Conservation (phyloP, 768 basidiomycete genomes). For the Cantharellus cinnabarinus region DNA sequence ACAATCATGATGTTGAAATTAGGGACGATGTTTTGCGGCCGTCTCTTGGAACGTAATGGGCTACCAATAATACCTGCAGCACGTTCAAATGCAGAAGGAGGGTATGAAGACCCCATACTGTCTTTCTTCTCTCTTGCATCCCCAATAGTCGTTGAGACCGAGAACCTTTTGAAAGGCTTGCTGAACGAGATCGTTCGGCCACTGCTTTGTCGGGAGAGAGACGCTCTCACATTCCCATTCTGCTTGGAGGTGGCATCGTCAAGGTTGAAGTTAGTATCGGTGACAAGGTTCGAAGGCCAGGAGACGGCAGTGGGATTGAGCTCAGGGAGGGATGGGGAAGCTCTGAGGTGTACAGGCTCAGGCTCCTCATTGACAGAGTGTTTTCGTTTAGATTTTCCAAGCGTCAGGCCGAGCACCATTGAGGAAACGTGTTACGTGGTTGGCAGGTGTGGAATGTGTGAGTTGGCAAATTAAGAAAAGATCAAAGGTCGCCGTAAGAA, state of each 20-base stretch:
- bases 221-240: neutral
- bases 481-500: too few relatives aligned
- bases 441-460: too few relatives aligned
- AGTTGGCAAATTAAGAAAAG: too few relatives aligned
- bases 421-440: neutral
- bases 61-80: neutral
- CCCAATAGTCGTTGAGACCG: neutral
- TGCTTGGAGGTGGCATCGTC: neutral
- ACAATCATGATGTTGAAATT: conserved; percentile 51
- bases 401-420: neutral
- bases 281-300: neutral
- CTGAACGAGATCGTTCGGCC: neutral
- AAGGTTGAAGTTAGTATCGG: neutral
- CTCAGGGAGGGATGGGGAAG: neutral
- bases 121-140: neutral
- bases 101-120: neutral
- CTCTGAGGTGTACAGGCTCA: neutral
- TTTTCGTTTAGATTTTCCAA: neutral
- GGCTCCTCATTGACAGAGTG: neutral
- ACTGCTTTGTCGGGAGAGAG: neutral
- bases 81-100: neutral
- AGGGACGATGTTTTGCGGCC: conserved; percentile 43
- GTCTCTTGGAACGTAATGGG: conserved; percentile 25
- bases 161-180: neutral
- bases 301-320: neutral